Conservation (phyloP, 306 rosid genomes). For the Arachis hypogaea region DNA sequence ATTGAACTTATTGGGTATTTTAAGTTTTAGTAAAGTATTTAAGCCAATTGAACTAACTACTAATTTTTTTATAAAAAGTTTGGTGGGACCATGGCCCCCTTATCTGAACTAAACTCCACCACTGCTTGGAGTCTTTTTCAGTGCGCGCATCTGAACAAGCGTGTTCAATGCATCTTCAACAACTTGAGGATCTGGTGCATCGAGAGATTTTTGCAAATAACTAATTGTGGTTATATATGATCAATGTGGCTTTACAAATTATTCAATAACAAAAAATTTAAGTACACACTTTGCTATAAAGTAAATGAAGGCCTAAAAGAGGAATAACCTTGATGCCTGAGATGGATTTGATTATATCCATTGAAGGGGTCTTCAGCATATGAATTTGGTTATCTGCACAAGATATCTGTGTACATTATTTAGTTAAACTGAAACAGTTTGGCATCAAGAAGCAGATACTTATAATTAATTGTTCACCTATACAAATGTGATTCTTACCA, state of each 20-base stretch:
- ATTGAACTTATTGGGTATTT: too few species aligned
- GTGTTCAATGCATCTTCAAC: conserved; percentile 71
- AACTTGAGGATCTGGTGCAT: conserved; percentile 67
- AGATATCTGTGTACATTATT: conserved; percentile 71
- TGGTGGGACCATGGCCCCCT: too few species aligned
- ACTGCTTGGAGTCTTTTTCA: conserved; percentile 46
- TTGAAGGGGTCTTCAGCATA: conserved; percentile 77
- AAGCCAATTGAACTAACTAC: too few species aligned
- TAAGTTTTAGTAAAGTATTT: too few species aligned
- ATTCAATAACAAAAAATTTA: too few species aligned
- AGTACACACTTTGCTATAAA: too few species aligned
- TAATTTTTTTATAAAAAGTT: too few species aligned
- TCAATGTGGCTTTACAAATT: too few species aligned
- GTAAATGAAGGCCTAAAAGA: too few species aligned
- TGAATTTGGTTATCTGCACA: conserved; percentile 94
- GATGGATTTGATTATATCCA: conserved; percentile 85
- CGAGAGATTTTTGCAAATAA: conserved; percentile 70
- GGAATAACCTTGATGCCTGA: conserved; percentile 91
- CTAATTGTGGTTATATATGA: too few species aligned
- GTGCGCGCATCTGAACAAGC: conserved; percentile 68
- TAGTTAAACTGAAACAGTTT: conserved; percentile 50
- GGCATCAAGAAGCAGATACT: conserved; percentile 26
- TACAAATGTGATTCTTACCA: conserved; percentile 59
- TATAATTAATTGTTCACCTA: conserved; percentile 13
- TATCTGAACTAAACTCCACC: too few species aligned